Base-by-base conservation (phyloP, 805 yeast genomes). In the Zygosaccharomyces siamensis region DNA sequence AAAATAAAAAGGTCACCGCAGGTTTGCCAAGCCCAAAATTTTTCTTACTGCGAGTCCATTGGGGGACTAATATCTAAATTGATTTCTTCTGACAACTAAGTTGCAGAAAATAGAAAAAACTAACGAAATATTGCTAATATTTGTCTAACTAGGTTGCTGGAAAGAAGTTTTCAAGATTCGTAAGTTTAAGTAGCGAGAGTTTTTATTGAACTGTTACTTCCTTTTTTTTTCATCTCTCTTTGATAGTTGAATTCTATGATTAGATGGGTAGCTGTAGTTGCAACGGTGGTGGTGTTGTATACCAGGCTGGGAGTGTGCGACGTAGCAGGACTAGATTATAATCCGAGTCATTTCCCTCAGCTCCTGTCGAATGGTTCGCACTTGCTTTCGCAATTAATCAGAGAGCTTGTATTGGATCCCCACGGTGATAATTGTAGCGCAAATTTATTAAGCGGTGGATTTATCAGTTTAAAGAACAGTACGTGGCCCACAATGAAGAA, bases 401-500 rank as follows among this genome's bases (percentile, higher is more conserved):
- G 36, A 6, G 43, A 47, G 3, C 37, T 32, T 10, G 30, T 59
- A 6, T 32, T 54, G 20, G 37, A 30, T 11, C 53, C 50, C 7
- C 53, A 48, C 41, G 36, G 39, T 6, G 48, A 55, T 27, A 30
- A 28, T 14, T 59, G 63, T 35, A 36, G 39, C 11, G 57, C 54
- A 12, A 47, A 50, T 23, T 35, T 58, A 3, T 18, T 59, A 18
- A 51, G 47, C 16, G 55, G 56, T 40, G 63, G 63, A 0, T 51
- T 47, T 30, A 28, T 57, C 21, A 43, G 47, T 7, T 23, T 54
- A 42, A 37, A 21, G 5, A 47, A 48, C 16, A 43, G 37, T 7
- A 18, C 43, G 6, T 32, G 27, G 30, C 21, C 31, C 7, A 6
- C 16, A 14, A 28, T 27, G 23, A 41, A 39, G 21, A 55, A 58